Percentiles rank a stretch among this genome's conserved stretches.
Conservation (phyloP, 1,284 basidiomycete species). For the Volvariella surrecta region DNA sequence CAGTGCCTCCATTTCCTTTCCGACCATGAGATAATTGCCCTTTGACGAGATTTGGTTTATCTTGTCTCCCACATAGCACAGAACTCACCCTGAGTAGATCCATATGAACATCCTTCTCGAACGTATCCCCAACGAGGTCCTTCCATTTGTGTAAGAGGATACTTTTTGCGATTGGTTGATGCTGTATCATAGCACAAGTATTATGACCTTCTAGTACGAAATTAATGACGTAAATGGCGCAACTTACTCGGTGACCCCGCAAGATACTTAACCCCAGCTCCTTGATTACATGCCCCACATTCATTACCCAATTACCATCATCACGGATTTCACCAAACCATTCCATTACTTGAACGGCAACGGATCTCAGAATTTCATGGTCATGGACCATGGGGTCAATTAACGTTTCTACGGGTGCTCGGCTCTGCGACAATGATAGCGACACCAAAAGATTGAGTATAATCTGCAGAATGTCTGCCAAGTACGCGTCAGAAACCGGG, state of each 20-base stretch:
- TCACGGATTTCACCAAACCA: conserved; percentile 67
- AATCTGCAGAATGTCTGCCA: conserved; percentile 63
- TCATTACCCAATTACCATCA: conserved; percentile 56
- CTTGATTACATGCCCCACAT: conserved; percentile 45
- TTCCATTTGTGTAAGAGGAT: conserved; percentile 64
- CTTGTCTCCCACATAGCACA: conserved; percentile 3
- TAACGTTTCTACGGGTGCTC: conserved; percentile 46
- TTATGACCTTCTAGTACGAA: neutral
- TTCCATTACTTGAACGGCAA: conserved; percentile 61
- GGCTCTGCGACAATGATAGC: conserved; percentile 36
- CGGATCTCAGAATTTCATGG: conserved; percentile 59
- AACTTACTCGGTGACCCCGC: conserved; percentile 47
- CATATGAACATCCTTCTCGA: conserved; percentile 49
- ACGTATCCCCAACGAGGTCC: conserved; percentile 64
- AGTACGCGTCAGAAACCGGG: conserved; percentile 56
- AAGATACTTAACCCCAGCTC: conserved; percentile 71
- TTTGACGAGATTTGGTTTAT: conserved; percentile 17
- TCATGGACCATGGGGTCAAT: conserved; percentile 53
- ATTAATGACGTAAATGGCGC: too few species aligned
- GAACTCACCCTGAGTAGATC: conserved; percentile 54
- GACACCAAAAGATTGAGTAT: conserved; percentile 66
- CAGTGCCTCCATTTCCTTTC: conserved; percentile 19
- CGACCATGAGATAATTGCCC: conserved; percentile 62
- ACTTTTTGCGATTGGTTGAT: conserved; percentile 44
- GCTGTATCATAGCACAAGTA: conserved; percentile 22